Evolutionary conservation across 208 protist genomes (phyloP).

Genomic region (Entamoeba invadens): DNA sequence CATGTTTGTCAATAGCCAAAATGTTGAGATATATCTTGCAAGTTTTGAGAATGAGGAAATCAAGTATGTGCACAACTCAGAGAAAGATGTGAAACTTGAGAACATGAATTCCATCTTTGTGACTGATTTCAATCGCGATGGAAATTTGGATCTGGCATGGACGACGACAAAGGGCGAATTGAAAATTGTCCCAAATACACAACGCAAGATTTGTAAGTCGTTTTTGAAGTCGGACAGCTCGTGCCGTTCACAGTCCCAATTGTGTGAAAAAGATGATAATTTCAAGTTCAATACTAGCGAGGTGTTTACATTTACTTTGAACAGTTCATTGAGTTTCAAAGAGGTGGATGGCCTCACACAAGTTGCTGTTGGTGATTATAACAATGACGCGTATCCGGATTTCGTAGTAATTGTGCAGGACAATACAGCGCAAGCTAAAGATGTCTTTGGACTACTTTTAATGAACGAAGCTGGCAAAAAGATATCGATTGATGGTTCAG

Average conservation of each 20-base stretch:
- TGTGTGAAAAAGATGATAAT: neutral
- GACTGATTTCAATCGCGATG: neutral
- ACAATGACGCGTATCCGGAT: neutral
- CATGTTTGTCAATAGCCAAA: neutral
- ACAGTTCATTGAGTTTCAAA: neutral
- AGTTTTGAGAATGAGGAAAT: neutral
- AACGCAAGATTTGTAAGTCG: neutral
- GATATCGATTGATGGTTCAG: neutral
- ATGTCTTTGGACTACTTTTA: neutral
- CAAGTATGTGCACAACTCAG: no score
- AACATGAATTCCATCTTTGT: neutral
- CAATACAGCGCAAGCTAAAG: neutral
- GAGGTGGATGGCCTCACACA: neutral
- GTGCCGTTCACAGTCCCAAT: neutral
- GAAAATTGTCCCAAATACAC: neutral
- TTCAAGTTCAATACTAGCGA: neutral
- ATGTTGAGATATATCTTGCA: neutral
- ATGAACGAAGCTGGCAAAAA: neutral
- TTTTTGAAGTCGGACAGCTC: neutral
- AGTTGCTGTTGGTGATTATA: neutral
- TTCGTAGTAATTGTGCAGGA: neutral
- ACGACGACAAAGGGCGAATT: neutral
- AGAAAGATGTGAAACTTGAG: no score
- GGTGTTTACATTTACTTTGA: neutral
- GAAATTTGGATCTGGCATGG: neutral